Percentiles rank a stretch among this genome's conserved stretches.
phyloP scores from a whole-genome alignment of 345 rosid species.

The Stellera chamaejasme region DNA sequence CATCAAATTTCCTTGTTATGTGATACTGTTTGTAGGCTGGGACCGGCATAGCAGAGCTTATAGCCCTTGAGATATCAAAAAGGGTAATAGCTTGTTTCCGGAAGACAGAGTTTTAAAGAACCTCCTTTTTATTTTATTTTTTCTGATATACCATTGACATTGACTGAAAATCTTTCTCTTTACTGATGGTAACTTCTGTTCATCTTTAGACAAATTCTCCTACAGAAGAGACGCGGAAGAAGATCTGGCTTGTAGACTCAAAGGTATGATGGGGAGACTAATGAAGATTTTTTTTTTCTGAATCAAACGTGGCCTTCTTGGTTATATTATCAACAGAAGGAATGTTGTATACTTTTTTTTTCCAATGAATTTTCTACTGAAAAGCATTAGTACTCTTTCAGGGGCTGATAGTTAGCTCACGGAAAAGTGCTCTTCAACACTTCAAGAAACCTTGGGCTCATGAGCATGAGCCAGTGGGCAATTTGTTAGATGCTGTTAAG shows the following conservation, averaged over 20 bases:
- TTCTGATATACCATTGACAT: neutral
- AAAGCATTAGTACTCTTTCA: conserved; percentile 16
- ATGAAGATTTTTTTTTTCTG: too few species aligned
- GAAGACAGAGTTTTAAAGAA: neutral
- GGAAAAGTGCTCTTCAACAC: conserved; percentile 78
- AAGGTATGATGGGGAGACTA: conserved; percentile 36
- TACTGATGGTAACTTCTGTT: conserved; percentile 4
- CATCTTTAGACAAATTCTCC: conserved; percentile 50
- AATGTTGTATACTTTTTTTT: conserved; percentile 1
- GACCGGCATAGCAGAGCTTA: conserved; percentile 95
- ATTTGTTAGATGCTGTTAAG: conserved; percentile 73
- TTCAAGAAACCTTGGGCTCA: conserved; percentile 99
- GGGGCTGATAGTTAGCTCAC: conserved; percentile 85
- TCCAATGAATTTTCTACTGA: neutral
- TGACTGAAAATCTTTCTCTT: conserved; percentile 3
- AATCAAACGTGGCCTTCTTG: neutral
- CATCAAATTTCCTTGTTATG: neutral
- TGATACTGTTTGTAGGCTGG: conserved; percentile 63
- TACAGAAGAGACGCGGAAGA: conserved; percentile 79
- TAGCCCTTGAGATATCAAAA: conserved; percentile 86
- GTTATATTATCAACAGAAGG: neutral
- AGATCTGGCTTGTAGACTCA: conserved; percentile 97
- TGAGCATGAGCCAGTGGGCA: conserved; percentile 68
- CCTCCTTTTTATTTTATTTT: neutral
- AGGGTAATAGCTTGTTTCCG: conserved; percentile 38